Evolutionary conservation across 768 basidiomycete species (phyloP).

Genomic region (Candolleomyces efflorescens): DNA sequence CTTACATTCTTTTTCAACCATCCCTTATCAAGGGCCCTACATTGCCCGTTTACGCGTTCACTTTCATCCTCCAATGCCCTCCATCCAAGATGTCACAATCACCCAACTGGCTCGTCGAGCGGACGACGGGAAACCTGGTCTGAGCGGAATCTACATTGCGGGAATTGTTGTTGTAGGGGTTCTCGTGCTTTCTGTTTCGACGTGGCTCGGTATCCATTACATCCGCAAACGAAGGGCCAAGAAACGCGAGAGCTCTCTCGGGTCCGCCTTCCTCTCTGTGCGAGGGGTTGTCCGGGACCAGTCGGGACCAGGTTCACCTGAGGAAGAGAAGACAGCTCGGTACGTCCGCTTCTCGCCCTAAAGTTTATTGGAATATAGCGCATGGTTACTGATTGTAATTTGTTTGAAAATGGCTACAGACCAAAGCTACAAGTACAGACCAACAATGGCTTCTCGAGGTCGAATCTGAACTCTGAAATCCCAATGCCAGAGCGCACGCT

Average conservation of each 20-base stretch:
- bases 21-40: background rate
- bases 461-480: constrained; percentile 39
- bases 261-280: constrained; percentile 44
- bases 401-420: background rate
- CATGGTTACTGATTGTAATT: background rate
- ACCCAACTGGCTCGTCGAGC: background rate
- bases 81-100: background rate
- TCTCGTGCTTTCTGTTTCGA: constrained; percentile 30
- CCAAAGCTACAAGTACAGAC: background rate
- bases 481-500: constrained; percentile 50
- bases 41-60: background rate
- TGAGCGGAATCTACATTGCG: constrained; percentile 36
- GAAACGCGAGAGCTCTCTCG: constrained; percentile 32
- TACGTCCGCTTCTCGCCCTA: background rate
- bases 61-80: constrained; percentile 3
- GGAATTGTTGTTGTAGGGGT: constrained; percentile 47
- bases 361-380: background rate
- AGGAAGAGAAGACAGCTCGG: constrained; percentile 12
- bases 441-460: constrained; percentile 23
- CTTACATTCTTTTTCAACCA: background rate
- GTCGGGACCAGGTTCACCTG: constrained; percentile 3
- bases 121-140: background rate
- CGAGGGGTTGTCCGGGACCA: constrained; percentile 41
- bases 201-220: constrained; percentile 41
- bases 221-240: constrained; percentile 36